phyloP scores from a whole-genome alignment of 2,329 filamentous ascomycete species.

The Teratosphaeriaceae sp. region DNA sequence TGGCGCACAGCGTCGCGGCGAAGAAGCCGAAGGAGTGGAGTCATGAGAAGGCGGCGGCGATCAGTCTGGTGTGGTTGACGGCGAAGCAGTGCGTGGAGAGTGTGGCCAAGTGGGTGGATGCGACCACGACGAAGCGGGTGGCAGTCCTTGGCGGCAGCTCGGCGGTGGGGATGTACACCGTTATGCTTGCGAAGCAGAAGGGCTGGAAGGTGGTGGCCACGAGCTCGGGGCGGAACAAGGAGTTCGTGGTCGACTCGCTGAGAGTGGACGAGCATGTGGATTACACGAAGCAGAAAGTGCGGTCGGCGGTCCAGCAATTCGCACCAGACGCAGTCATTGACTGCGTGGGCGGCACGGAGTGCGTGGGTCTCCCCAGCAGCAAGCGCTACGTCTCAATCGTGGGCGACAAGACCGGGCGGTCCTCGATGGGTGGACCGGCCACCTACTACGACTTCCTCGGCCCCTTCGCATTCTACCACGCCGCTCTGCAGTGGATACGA shows the following conservation, averaged over 20 bases:
- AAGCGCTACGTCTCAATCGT: conserved; percentile 45
- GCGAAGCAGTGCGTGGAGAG: conserved; percentile 26
- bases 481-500: conserved; percentile 23
- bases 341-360: conserved; percentile 46
- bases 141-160: conserved; percentile 28
- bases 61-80: conserved; percentile 28
- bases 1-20: conserved; percentile 17
- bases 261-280: conserved; percentile 60
- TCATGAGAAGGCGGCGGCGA: conserved; percentile 25
- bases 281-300: conserved; percentile 48
- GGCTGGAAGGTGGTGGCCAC: conserved; percentile 37
- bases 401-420: conserved; percentile 29
- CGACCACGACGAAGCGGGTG: conserved; percentile 19
- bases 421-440: conserved; percentile 28
- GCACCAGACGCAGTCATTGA: conserved; percentile 53
- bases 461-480: conserved; percentile 13
- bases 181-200: conserved; percentile 24
- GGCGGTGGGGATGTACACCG: conserved; percentile 28
- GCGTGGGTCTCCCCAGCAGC: conserved; percentile 31
- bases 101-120: conserved; percentile 21
- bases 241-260: conserved; percentile 47
- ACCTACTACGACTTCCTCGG: conserved; percentile 24
- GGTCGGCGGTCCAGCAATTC: conserved; percentile 42
- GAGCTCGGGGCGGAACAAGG: conserved; percentile 53
- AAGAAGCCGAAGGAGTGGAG: conserved; percentile 26